These are phyloP conservation scores for Picochlorum sp. DNA, from an alignment of 139 green algal species.

Conservation along the genomic window DNA sequence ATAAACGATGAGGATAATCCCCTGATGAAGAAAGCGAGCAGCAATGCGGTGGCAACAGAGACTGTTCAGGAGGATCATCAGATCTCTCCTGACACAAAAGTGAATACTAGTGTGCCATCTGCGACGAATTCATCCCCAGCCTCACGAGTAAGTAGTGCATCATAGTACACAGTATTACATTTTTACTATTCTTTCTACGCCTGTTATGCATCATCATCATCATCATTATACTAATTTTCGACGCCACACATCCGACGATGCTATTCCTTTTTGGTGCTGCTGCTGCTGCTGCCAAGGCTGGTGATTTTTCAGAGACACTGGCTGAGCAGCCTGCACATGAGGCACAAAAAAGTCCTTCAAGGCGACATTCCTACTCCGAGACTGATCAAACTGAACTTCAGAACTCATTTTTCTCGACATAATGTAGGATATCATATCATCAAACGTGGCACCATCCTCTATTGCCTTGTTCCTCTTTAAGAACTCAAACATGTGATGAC, in stretches of 20 bases:
- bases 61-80: not conserved
- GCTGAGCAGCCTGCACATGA: no score
- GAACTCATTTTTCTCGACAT: not conserved
- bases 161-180: not conserved
- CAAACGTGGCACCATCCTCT: not conserved
- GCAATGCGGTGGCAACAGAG: not conserved
- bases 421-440: not conserved
- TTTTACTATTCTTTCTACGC: not conserved
- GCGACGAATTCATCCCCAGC: no score
- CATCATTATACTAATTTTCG: no score
- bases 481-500: constrained; percentile 2
- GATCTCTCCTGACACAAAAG: not conserved
- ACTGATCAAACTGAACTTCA: not conserved
- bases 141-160: not conserved
- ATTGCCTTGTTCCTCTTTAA: not conserved
- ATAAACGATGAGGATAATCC: not conserved
- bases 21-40: not conserved
- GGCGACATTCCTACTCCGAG: not conserved
- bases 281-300: not conserved
- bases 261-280: not conserved
- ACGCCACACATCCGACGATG: no score
- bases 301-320: not conserved
- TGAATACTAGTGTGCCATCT: not conserved
- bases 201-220: no score
- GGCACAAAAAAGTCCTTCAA: no score